Percentiles rank a stretch among this genome's conserved stretches.
Conservation (phyloP, 2,329 filamentous ascomycete species). For the Coniella vitis region DNA sequence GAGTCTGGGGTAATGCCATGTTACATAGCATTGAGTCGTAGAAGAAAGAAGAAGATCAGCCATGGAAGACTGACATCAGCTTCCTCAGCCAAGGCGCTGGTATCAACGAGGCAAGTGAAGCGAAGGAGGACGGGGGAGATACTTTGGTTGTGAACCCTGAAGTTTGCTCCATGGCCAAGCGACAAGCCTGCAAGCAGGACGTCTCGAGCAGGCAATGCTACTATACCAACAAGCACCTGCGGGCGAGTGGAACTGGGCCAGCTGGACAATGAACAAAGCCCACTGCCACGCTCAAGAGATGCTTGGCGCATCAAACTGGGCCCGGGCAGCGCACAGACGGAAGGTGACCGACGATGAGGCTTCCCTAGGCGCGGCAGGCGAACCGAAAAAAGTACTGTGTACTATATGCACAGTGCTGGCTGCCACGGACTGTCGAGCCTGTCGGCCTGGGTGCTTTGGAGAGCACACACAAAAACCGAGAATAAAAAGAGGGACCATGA, state of each 20-base stretch:
- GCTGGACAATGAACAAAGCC: background rate
- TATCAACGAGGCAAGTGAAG: background rate
- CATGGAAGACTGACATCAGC: background rate
- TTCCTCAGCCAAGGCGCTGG: background rate
- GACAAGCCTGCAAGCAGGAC: too few relatives aligned
- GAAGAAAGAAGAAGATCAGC: background rate
- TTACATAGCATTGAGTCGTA: background rate
- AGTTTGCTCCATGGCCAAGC: background rate
- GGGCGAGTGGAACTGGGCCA: background rate
- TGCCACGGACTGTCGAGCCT: background rate
- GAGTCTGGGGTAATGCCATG: background rate
- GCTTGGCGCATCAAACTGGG: background rate
- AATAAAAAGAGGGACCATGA: background rate
- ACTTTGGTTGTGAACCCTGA: background rate
- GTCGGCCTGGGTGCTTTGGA: too few relatives aligned
- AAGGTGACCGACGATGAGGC: conserved; percentile 1
- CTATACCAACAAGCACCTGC: background rate
- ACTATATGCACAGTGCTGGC: background rate
- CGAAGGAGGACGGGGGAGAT: background rate
- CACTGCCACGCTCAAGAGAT: background rate
- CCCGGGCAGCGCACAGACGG: background rate
- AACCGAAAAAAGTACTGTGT: background rate
- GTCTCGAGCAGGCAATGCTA: background rate
- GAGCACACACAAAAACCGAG: background rate
- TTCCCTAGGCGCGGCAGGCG: background rate